Base-by-base conservation (phyloP, 164 flowering plant species). In the Houttuynia cordata region DNA sequence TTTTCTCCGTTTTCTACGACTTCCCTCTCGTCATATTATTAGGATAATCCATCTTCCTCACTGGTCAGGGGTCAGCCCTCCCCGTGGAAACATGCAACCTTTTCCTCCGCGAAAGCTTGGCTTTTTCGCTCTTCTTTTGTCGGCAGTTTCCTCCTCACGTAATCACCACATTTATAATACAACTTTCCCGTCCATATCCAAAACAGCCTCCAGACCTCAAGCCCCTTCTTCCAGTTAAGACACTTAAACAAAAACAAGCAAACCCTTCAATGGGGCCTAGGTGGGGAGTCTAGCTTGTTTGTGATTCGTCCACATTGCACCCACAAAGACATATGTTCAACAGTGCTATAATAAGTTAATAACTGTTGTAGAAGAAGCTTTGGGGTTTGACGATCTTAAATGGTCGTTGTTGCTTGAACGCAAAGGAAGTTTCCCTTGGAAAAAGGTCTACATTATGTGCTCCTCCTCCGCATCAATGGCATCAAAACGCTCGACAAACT, bases 401-500 rank as follows among this genome's bases (percentile, higher is more conserved):
- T 25, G 63, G 59, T 51, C 53, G 8, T 55, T 41, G 65, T 62
- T 62, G 51, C 65, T 62, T 62, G 65, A 62, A 62, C 59, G 65
- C 65, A 41, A 62, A 62, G 65, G 65, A 54, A 62, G 65, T 23
- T 55, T 30, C 75, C 74, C 72, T 78, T 75, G 77, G 66, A 74
- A 78, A 50, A 62, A n/a, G 70, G 58, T 66, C 71, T 63, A 54
- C 66, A 45, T 67, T 40, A 67, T 56, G 63, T 41, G 62, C 59
- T 65, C 63, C 62, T 63, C 58, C 67, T 66, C 70, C 60, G 68
- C 62, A 51, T 64, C 67, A n/a, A 42, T 41, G 30, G 50, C 50
- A 61, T 67, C 67, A n/a, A 60, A 67, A 24, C 51, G 41, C 63
- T 65, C 66, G 51, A 61, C 20, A 12, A 37, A 49, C 22, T 20